Percentiles rank a stretch among this genome's conserved stretches.
Evolutionary conservation across 2,329 filamentous ascomycete genomes (phyloP).

Genomic region (Fusarium nisikadoi): DNA sequence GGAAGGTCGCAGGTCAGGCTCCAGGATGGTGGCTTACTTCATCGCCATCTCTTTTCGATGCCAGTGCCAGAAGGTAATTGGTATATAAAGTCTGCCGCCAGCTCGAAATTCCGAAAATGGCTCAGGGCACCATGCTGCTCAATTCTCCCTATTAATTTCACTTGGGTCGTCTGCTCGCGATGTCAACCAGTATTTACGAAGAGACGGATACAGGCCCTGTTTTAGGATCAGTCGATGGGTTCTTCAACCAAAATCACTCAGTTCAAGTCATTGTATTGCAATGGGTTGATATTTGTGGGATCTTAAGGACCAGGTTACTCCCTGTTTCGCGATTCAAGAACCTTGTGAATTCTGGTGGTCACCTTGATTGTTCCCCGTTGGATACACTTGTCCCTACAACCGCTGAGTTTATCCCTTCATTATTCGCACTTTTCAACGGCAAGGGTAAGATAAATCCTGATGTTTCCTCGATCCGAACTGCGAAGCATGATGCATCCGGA

Average conservation of each 20-base stretch:
- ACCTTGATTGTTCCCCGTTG: not conserved
- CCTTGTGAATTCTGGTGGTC: not conserved
- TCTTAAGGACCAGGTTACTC: not conserved
- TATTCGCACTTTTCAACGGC: not conserved
- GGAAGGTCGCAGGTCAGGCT: not conserved
- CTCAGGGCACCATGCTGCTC: not conserved
- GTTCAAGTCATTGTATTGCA: not conserved
- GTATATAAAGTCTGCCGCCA: not conserved
- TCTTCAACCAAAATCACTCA: not conserved
- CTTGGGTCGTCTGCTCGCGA: fast-evolving
- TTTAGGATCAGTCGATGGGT: not conserved
- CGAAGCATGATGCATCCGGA: not conserved
- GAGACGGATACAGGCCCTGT: too few relatives aligned
- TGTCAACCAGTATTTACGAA: not conserved
- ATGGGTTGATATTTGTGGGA: conserved; percentile 20
- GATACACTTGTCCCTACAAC: conserved; percentile 11
- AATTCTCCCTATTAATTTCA: not conserved
- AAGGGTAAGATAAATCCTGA: conserved; percentile 6
- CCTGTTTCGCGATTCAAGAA: not conserved
- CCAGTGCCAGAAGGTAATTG: fast-evolving
- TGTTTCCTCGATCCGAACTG: not conserved
- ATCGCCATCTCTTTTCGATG: not conserved
- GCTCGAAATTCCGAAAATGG: too few relatives aligned
- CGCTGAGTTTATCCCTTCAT: not conserved
- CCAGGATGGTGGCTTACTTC: not conserved